Base-by-base conservation (phyloP, 2,329 filamentous ascomycete species). In the Nemania serpens region DNA sequence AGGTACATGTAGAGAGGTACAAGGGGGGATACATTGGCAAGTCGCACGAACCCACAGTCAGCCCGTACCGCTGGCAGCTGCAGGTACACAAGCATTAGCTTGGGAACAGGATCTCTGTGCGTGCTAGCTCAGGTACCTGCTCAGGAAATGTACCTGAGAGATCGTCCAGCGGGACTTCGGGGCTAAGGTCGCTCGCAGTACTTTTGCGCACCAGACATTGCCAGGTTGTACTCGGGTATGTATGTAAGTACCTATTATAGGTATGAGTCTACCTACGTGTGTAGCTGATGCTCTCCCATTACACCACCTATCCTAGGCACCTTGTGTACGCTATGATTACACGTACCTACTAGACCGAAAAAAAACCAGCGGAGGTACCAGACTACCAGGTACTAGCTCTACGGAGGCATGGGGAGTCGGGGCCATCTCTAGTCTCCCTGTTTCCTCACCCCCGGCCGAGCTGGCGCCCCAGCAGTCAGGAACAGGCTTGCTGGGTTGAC, bases 1-100 rank as follows among this genome's bases (percentile, higher is more conserved):
- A 58, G 55, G 42, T n/a, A n/a, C n/a, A n/a, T n/a, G n/a, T n/a
- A n/a, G n/a, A n/a, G n/a, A n/a, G n/a, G n/a, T 45, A 47, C 45
- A 47, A 17, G 22, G 12, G 9, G 15, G 33, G 45, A 43, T 66
- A 65, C 63, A 58, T 61, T 54, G 41, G 59, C 50, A 18, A 50
- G 56, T 58, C 57, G 63, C 63, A 63, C 57, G 58, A 60, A 62
- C 55, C 62, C 64, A 64, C 59, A 50, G 58, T 62, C 64, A 66
- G 64, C 64, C 64, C 61, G 61, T 64, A 64, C 64, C 52, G 58
- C 54, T 62, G 58, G 50, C 61, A 58, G 39, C 64, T 62, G 61
- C 64, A 66, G 64, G 61, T 66, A 66, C 64, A 62, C 54, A 22
- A 34, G 15, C 34, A 49, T 47, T 63, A 59, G 61, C 48, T 25